Evolutionary conservation across 1,284 basidiomycete genomes (phyloP), one percentile per base, ranked within the genome.

Genomic region (Phellinidium pouzarii): DNA sequence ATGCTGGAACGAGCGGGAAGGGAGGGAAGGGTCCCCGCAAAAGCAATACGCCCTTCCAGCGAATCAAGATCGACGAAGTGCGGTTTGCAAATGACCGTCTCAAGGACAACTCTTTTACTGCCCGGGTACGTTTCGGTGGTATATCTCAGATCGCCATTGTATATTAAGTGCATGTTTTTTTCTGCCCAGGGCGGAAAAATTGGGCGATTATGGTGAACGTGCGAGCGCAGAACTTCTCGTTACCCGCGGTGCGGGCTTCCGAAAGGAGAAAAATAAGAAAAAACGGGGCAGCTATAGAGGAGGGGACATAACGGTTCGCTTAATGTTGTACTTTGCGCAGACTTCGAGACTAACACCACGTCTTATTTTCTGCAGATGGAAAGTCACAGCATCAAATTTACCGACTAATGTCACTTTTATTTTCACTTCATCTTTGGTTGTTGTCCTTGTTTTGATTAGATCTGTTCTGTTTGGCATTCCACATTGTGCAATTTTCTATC

Each of bases 191-290:
- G 76, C 54, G 82, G 77, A 2, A 48, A 70, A 76, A 2, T 60
- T 61, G 19, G 85, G 84, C 59, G 95, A 97, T 65, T 99, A 96
- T 64, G 95, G 95, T 27, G 86, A 85, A 17, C 79, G 78, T 52
- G 95, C 95, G 0, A 83, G 84, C 56, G 76, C 79, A 44, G 95
- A 98, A 69, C 73, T 99, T 55, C 88, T 96, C 59, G 89, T 94
- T 20, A 98, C 95, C 2, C 80, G 92, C 4, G 95, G 95, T 9
- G 88, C 89, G 45, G 91, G 91, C 6, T 99, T 99, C 76, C 81
- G 93, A 51, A 99, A 98, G 71, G 95, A 97, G 75, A 98, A 99
- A 74, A 98, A 97, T 74, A 99, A 99, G 81, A 98, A 98, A 75
- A 98, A 99, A 73, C 77, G 89, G 61, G 95, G 94, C 2, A 91